These are phyloP conservation scores for Aspergillus biplanus DNA, from an alignment of 495 filamentous ascomycete species.

Conservation along the genomic window DNA sequence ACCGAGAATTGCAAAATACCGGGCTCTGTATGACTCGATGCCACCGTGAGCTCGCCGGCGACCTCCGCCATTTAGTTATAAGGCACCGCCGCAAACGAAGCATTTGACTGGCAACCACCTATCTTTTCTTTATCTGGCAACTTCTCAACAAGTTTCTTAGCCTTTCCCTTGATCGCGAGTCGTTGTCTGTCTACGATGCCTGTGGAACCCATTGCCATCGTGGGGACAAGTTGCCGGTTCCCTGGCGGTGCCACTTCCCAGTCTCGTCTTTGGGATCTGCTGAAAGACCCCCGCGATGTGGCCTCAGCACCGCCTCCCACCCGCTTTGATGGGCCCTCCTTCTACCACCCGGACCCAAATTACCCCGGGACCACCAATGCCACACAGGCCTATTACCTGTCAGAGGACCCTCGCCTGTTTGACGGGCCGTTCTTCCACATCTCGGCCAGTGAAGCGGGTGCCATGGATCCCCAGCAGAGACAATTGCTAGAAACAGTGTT, in stretches of 20 bases:
- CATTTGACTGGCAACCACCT: no score
- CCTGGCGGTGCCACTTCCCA: background rate
- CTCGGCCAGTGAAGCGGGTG: background rate
- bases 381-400: background rate
- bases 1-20: no score
- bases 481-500: conserved; percentile 34
- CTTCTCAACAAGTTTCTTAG: no score
- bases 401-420: conserved; percentile 1
- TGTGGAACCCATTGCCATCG: conserved; percentile 2
- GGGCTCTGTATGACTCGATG: no score
- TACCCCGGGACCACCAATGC: background rate
- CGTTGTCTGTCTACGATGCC: background rate
- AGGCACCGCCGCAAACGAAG: no score
- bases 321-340: background rate
- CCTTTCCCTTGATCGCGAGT: no score
- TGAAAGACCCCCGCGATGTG: background rate
- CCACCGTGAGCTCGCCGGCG: no score
- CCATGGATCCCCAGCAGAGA: conserved; percentile 29
- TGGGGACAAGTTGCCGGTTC: conserved; percentile 2
- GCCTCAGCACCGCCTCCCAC: background rate
- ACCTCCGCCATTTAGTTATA: no score
- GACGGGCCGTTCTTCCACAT: conserved; percentile 10
- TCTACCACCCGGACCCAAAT: conserved; percentile 1
- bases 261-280: background rate
- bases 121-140: no score